A percentile compares a stretch with the other conserved stretches of the same genome.
Evolutionary conservation across 495 filamentous ascomycete genomes (phyloP).

Genomic region (Trichoderma erinaceum): DNA sequence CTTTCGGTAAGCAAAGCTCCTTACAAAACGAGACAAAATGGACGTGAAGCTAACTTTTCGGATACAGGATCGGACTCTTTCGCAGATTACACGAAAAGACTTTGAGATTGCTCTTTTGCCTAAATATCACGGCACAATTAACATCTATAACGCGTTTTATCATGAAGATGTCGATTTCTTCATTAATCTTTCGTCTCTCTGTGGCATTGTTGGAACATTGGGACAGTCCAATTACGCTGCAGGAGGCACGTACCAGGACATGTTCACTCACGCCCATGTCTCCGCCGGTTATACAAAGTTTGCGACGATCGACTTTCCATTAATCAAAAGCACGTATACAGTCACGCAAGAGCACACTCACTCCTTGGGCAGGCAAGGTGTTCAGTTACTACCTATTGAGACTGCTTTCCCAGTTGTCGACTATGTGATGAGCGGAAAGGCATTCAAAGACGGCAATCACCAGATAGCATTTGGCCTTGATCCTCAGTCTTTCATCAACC

Average conservation of each 20-base stretch:
- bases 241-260: constrained; percentile 46
- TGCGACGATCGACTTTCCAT: constrained; percentile 43
- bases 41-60: constrained; percentile 17
- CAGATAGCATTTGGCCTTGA: constrained; percentile 31
- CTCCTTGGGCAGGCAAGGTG: constrained; percentile 31
- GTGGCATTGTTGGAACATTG: constrained; percentile 39
- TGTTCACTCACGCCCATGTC: constrained; percentile 30
- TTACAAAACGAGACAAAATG: not conserved
- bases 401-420: constrained; percentile 30
- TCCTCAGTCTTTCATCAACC: constrained; percentile 29
- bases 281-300: constrained; percentile 23
- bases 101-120: constrained; percentile 36
- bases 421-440: constrained; percentile 22
- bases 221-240: constrained; percentile 52
- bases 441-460: constrained; percentile 17
- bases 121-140: constrained; percentile 45
- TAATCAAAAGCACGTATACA: constrained; percentile 36
- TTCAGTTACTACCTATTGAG: not conserved
- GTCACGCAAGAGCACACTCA: constrained; percentile 32
- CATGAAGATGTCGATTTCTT: constrained; percentile 45
- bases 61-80: constrained; percentile 47
- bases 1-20: constrained; percentile 36
- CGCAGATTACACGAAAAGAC: constrained; percentile 39
- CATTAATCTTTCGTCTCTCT: constrained; percentile 46
- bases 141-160: constrained; percentile 37